Conservation (phyloP, 208 protist species). For the Leishmania turanica region DNA sequence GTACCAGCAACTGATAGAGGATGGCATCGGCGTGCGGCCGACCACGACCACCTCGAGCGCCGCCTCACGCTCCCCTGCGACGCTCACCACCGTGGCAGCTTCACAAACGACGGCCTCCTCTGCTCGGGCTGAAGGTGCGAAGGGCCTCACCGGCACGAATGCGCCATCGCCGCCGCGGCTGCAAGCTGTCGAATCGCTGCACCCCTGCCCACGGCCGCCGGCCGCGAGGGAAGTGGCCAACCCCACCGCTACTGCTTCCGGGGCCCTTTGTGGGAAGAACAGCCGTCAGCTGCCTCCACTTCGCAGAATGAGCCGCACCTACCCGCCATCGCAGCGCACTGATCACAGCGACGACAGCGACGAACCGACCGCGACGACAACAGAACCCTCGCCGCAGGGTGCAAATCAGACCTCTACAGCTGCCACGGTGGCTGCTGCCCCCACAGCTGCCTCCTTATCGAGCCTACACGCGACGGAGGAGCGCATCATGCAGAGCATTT, state of each 20-base stretch:
- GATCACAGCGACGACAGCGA: not conserved
- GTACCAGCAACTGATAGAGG: slow-evolving; percentile 78
- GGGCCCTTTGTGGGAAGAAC: not conserved
- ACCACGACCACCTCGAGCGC: not conserved
- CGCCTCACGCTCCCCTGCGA: not conserved
- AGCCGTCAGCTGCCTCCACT: slow-evolving; percentile 3
- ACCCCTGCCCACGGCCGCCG: not conserved
- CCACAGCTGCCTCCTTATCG: not conserved
- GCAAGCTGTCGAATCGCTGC: not conserved
- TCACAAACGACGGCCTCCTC: not conserved
- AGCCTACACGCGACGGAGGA: slow-evolving; percentile 31
- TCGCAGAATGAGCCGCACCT: not conserved
- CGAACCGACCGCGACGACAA: not conserved
- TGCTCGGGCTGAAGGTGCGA: not conserved
- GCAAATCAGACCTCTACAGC: no score
- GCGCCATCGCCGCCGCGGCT: not conserved
- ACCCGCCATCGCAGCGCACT: not conserved
- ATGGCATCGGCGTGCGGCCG: slow-evolving; percentile 21
- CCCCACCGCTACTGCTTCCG: not conserved
- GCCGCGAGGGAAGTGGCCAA: not conserved
- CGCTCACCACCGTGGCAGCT: not conserved
- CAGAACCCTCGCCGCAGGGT: not conserved
- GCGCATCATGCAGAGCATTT: slow-evolving; percentile 20
- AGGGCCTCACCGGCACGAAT: not conserved
- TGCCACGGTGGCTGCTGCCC: not conserved